Conservation (phyloP, 495 filamentous ascomycete species). For the Annulohypoxylon maeteangense region DNA sequence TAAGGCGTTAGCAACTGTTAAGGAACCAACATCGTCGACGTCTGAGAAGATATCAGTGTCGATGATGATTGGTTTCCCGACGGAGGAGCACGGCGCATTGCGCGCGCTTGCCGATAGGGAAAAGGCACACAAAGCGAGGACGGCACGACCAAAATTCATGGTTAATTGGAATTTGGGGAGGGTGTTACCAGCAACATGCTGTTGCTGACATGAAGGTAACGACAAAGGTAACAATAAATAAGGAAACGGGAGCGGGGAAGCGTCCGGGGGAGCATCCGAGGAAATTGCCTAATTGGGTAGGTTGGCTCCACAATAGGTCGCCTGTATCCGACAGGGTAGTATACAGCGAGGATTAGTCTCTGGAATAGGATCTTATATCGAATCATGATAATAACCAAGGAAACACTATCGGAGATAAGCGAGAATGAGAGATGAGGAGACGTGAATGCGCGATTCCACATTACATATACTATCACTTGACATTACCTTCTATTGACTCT, state of each 20-base stretch:
- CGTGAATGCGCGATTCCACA: not conserved
- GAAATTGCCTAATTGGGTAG: not conserved
- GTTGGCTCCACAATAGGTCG: not conserved
- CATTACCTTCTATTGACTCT: not conserved
- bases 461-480: not conserved
- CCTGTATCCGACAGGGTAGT: no score
- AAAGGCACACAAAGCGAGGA: conserved; percentile 4
- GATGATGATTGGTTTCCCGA: conserved; percentile 44
- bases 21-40: conserved; percentile 54
- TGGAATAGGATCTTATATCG: no score
- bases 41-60: conserved; percentile 59
- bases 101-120: not conserved
- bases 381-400: no score
- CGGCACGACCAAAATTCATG: conserved; percentile 3
- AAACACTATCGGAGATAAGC: not conserved
- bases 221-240: not conserved
- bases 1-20: conserved; percentile 47
- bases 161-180: not conserved
- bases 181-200: not conserved
- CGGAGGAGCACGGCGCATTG: not conserved
- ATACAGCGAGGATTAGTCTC: no score
- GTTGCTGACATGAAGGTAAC: no score
- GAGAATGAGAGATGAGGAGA: not conserved
- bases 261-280: no score
- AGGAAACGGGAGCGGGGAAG: not conserved